Evolutionary conservation across 1,284 basidiomycete species (phyloP), one percentile per base, ranked within the genome.

Genomic region (Wolfiporia cocos): DNA sequence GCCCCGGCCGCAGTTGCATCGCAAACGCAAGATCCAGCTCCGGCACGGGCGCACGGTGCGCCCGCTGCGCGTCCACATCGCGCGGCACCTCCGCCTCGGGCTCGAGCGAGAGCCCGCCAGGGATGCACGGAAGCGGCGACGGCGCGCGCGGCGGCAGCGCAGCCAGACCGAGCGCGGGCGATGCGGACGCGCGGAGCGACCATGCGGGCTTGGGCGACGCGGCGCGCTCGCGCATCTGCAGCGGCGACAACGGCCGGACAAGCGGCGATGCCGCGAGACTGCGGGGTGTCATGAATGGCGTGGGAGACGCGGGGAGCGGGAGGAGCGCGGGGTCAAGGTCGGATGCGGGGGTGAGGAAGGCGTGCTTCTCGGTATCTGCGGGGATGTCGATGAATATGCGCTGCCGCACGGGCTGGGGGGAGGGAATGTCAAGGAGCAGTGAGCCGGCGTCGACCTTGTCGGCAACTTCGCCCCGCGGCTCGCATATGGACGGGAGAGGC

Each of bases 1-100:
- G 59, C 2, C 81, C 79, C 7, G 81, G 81, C 19, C 80, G 69
- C 34, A 85, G 69, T 57, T 86, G 83, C 80, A 86, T 77, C 32
- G 80, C 81, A n/a, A 86, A 71, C 19, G 80, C 83, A 37, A 82
- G 70, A 53, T 86, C 83, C 26, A 86, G 56, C 46, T 68, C 51
- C 60, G 74, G 56, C 57, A 74, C 50, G 51, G 68, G 52, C 26
- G 60, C 57, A 37, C 60, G 61, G 43, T 66, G 61, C 34, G 59
- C 58, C 23, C 62, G 63, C 39, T 55, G 54, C 24, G 47, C 56
- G 36, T 53, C 44, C 11, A 46, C 31, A 15, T 37, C 41, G 2
- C 23, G 29, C 21, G 39, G 30, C 32, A 41, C 43, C 18, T 48
- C 38, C n/a, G 22, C 17, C 3, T 21, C 29, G 41, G 49, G 31